Evolutionary conservation across 352 stramenopile species (phyloP).

Genomic region (Pythium plurisporium): DNA sequence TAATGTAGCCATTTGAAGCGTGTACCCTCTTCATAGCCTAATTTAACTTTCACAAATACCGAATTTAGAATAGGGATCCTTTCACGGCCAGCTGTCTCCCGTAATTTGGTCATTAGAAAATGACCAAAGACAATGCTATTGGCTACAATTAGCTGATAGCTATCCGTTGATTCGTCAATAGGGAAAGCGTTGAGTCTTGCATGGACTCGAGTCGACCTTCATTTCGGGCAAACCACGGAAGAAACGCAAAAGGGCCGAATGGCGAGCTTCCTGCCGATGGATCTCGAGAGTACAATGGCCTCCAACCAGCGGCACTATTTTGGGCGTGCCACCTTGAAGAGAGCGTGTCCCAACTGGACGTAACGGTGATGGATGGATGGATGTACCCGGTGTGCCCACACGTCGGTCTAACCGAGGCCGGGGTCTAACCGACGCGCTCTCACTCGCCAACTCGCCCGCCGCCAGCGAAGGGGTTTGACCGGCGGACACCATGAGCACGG

Average conservation of each 20-base stretch:
- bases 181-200: too few species aligned
- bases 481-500: not conserved
- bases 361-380: not conserved
- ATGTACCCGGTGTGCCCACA: not conserved
- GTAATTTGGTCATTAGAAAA: slow-evolving; percentile 6
- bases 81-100: not conserved
- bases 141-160: too few species aligned
- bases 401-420: too few species aligned
- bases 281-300: too few species aligned
- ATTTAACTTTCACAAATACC: not conserved
- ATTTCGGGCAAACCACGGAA: too few species aligned
- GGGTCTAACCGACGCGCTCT: not conserved
- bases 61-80: slow-evolving; percentile 6
- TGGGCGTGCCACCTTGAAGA: too few species aligned
- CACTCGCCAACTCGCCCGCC: slow-evolving; percentile 12
- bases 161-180: too few species aligned
- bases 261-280: too few species aligned
- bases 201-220: too few species aligned
- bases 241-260: too few species aligned
- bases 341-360: too few species aligned
- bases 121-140: not conserved
- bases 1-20: not conserved
- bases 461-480: not conserved
- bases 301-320: too few species aligned
- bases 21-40: not conserved